Evolutionary conservation across 768 basidiomycete species (phyloP).

Genomic region (Russula emetica): DNA sequence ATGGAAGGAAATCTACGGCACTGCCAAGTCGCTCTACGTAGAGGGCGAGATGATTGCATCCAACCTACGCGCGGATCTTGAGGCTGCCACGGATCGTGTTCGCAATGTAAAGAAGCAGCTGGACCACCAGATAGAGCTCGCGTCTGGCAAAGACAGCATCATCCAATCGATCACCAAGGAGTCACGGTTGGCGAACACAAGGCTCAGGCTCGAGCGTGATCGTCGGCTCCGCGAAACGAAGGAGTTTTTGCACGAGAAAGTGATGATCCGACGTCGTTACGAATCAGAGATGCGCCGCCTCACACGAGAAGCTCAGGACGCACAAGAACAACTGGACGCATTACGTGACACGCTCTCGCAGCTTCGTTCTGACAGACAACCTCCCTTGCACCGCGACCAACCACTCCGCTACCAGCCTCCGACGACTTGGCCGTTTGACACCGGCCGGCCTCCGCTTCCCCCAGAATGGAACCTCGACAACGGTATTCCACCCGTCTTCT

Average conservation of each 20-base stretch:
- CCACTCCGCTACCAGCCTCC: not conserved
- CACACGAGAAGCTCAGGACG: not conserved
- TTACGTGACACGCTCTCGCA: not conserved
- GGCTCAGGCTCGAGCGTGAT: constrained; percentile 1
- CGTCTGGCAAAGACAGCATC: not conserved
- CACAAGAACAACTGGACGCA: not conserved
- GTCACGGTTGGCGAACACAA: not conserved
- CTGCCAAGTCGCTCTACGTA: not conserved
- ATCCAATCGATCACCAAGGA: constrained; percentile 1
- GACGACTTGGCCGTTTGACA: not conserved
- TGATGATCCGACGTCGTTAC: not conserved
- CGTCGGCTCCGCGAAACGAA: not conserved
- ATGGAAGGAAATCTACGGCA: not conserved
- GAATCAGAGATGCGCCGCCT: not conserved
- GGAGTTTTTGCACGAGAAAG: not conserved
- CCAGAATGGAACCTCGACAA: not conserved
- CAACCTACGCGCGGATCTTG: not conserved
- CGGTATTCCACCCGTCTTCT: not conserved
- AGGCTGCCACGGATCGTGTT: not conserved
- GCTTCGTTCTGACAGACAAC: too few relatives aligned
- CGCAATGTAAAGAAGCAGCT: not conserved
- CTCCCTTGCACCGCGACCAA: not conserved
- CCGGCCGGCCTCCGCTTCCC: constrained; percentile 2
- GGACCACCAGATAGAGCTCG: not conserved
- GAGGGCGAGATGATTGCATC: not conserved